phyloP scores from a whole-genome alignment of 768 basidiomycete genomes.

The Hygrocybe punicea region DNA sequence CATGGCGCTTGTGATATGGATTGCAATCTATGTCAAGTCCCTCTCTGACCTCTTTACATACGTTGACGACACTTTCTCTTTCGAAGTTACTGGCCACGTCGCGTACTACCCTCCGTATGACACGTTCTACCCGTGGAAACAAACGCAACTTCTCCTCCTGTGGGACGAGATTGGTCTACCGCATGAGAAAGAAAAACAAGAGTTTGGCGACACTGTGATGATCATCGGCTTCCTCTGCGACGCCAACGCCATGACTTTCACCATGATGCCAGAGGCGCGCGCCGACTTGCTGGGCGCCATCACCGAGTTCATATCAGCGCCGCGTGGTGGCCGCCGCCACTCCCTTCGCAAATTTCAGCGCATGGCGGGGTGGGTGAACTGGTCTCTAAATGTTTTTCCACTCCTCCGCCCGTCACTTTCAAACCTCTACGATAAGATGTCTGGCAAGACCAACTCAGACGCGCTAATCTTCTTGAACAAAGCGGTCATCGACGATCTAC shows the following conservation, averaged over 20 bases:
- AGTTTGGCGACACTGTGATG: slow-evolving; percentile 27
- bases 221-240: no score
- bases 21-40: no score
- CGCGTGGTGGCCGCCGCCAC: slow-evolving; percentile 4
- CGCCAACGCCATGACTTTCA: slow-evolving; percentile 34
- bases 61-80: no score
- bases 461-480: no score
- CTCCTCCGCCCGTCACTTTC: no score
- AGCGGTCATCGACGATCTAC: no score
- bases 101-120: slow-evolving; percentile 6
- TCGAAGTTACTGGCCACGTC: slow-evolving; percentile 33
- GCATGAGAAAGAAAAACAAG: slow-evolving; percentile 41
- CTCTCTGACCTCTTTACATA: no score
- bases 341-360: slow-evolving; percentile 28
- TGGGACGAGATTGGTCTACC: slow-evolving; percentile 41
- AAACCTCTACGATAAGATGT: no score
- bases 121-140: slow-evolving; percentile 25
- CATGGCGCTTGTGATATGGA: no score
- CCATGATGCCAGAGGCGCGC: slow-evolving; percentile 8
- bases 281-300: slow-evolving; percentile 10
- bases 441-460: no score
- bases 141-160: slow-evolving; percentile 33
- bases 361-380: no score
- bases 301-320: neutral
- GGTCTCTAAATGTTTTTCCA: slow-evolving; percentile 38